Evolutionary conservation across 176 grass and related monocot genomes (phyloP), one percentile per base, ranked within the genome.

Genomic region (Oryza brachyantha): DNA sequence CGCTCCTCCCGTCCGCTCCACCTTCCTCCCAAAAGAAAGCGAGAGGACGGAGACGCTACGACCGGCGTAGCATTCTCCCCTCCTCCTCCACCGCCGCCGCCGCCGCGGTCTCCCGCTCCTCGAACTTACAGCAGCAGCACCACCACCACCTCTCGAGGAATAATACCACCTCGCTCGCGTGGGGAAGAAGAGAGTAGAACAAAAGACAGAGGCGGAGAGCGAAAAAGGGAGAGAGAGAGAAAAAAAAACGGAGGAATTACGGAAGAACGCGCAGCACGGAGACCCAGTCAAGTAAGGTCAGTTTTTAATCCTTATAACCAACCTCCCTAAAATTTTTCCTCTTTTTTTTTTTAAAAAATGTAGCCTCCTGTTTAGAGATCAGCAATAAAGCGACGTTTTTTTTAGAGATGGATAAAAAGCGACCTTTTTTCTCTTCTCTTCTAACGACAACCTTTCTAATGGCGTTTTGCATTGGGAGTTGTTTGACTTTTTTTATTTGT

Each of bases 401-500:
- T 21, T 43, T 21, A 19, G 46, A 19, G 46, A 19, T 52, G 48
- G 19, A 52, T n/a, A 52, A 52, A 52, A 52, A 52, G 48, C 48
- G 17, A 52, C 48, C 48, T 0, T 52, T 52, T n/a, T n/a, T n/a
- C n/a, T n/a, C n/a, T n/a, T n/a, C n/a, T 52, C 48, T 52, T 52
- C n/a, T 2, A 52, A 52, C 17, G n/a, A 52, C 19, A 3, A n/a
- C 48, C 48, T 50, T 50, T 52, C 48, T 52, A 21, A 52, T 52
- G 48, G 48, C 19, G 19, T 52, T 52, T n/a, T 52, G 14, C 48
- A 21, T 52, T 8, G 48, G 48, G 19, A 72, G 74, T 46, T 29
- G 59, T 72, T 72, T 87, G 85, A 82, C 85, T 54, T 78, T 72
- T 41, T 39, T 50, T n/a, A n/a, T n/a, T 52, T 52, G 19, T 71